Percentiles rank a stretch among this genome's conserved stretches.
These are phyloP conservation scores for Taiozyma sp. DNA, from an alignment of 1,139 yeast species.

Conservation along the genomic window DNA sequence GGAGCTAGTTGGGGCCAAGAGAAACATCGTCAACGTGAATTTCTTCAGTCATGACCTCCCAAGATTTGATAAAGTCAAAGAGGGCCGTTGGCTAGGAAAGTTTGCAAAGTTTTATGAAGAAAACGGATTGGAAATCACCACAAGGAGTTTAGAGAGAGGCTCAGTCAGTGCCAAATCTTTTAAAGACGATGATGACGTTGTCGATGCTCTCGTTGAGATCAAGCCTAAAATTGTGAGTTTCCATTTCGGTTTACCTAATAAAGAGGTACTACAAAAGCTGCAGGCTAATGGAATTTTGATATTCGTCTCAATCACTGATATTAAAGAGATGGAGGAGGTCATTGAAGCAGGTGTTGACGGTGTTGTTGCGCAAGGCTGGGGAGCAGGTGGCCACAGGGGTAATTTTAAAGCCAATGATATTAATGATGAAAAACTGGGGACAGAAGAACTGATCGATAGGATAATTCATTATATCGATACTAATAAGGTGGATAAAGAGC, in stretches of 20 bases:
- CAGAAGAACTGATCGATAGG: constrained; percentile 30
- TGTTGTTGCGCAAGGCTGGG: constrained; percentile 44
- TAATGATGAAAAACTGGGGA: constrained; percentile 34
- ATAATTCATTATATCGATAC: constrained; percentile 20
- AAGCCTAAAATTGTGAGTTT: constrained; percentile 40
- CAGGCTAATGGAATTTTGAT: constrained; percentile 32
- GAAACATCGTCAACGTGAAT: constrained; percentile 36
- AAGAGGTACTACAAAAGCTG: constrained; percentile 26
- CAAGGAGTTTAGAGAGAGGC: background rate
- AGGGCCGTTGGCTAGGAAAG: constrained; percentile 18
- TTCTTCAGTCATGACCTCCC: constrained; percentile 39
- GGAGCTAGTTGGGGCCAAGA: background rate
- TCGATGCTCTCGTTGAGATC: constrained; percentile 13
- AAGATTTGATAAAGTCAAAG: constrained; percentile 2
- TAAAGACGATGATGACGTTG: constrained; percentile 28
- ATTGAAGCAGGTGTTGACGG: constrained; percentile 34
- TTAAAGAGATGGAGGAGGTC: constrained; percentile 32
- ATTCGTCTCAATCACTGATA: constrained; percentile 38
- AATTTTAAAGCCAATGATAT: constrained; percentile 29
- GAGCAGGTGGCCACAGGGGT: constrained; percentile 56
- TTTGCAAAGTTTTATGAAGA: constrained; percentile 10
- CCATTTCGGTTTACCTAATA: constrained; percentile 43
- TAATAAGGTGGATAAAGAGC: constrained; percentile 7
- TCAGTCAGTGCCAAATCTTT: constrained; percentile 31
- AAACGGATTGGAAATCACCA: background rate